A percentile compares a stretch with the other conserved stretches of the same genome.
Conservation (phyloP, 1,284 basidiomycete genomes). For the Ceratobasidium papillatum region DNA sequence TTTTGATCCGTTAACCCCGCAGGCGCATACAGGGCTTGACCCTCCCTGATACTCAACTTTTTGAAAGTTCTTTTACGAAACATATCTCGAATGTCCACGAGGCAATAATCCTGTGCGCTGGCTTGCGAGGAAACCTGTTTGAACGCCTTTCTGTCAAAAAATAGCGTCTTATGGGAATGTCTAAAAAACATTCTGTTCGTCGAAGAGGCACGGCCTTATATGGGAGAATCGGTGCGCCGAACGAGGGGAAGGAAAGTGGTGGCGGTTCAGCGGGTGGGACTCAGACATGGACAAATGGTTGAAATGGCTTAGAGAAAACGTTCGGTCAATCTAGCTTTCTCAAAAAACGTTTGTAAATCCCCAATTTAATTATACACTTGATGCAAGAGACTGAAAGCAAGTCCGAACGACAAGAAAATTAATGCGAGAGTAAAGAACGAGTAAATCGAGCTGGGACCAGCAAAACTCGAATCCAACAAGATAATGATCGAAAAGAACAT, state of each 20-base stretch:
- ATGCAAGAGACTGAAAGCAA: slow-evolving; percentile 7
- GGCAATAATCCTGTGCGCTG: background rate
- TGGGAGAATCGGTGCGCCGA: slow-evolving; percentile 34
- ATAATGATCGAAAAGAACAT: background rate
- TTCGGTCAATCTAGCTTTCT: background rate
- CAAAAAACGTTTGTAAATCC: background rate
- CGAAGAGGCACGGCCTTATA: background rate
- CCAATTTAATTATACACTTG: slow-evolving; percentile 10
- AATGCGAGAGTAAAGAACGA: slow-evolving; percentile 8
- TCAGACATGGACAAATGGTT: slow-evolving; percentile 19
- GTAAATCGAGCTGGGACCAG: slow-evolving; percentile 2
- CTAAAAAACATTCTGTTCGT: background rate
- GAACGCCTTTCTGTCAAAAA: background rate
- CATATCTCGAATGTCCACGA: background rate
- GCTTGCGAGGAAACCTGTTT: slow-evolving; percentile 10
- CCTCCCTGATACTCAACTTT: slow-evolving; percentile 32
- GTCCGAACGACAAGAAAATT: background rate
- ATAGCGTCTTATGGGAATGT: slow-evolving; percentile 5
- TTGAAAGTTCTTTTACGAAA: slow-evolving; percentile 11
- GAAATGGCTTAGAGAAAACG: slow-evolving; percentile 12
- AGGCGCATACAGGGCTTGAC: slow-evolving; percentile 20
- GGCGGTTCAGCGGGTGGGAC: slow-evolving; percentile 24
- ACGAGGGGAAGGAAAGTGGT: slow-evolving; percentile 20
- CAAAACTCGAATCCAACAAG: background rate
- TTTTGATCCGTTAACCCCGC: background rate